phyloP scores from a whole-genome alignment of 768 basidiomycete species.

The Boletus fagicola region DNA sequence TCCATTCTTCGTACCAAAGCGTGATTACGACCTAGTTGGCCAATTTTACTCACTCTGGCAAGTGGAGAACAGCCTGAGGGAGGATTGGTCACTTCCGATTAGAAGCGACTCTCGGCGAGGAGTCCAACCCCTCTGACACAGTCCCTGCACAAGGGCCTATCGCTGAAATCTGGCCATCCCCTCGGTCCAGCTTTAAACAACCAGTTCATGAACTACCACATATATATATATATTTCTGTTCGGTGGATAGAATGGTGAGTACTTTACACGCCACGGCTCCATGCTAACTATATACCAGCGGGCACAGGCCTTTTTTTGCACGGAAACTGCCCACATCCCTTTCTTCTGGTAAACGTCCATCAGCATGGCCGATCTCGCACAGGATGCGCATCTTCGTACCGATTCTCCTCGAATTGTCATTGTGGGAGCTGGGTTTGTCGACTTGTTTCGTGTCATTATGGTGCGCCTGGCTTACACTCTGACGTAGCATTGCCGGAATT shows the following conservation, averaged over 20 bases:
- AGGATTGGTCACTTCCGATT: too few species aligned
- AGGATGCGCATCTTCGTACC: background rate
- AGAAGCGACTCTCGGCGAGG: too few species aligned
- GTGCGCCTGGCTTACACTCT: background rate
- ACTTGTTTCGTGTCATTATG: background rate
- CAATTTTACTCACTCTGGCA: background rate
- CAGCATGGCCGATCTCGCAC: background rate
- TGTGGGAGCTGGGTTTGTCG: background rate
- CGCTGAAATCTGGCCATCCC: background rate
- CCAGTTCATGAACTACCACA: background rate
- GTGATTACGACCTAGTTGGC: background rate
- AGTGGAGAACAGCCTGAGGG: background rate
- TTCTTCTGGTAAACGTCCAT: background rate
- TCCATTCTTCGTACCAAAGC: background rate
- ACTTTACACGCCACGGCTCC: background rate
- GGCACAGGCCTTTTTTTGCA: background rate
- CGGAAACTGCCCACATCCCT: background rate
- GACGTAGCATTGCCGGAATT: background rate
- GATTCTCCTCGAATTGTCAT: background rate
- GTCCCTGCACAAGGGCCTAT: too few species aligned
- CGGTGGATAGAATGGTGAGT: background rate
- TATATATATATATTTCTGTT: background rate
- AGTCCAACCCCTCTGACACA: too few species aligned
- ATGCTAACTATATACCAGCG: slow-evolving; percentile 1
- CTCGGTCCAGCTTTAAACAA: background rate